A percentile compares a stretch with the other conserved stretches of the same genome.
Conservation (phyloP, 2,329 filamentous ascomycete species). For the Arthrobotrys conoides region DNA sequence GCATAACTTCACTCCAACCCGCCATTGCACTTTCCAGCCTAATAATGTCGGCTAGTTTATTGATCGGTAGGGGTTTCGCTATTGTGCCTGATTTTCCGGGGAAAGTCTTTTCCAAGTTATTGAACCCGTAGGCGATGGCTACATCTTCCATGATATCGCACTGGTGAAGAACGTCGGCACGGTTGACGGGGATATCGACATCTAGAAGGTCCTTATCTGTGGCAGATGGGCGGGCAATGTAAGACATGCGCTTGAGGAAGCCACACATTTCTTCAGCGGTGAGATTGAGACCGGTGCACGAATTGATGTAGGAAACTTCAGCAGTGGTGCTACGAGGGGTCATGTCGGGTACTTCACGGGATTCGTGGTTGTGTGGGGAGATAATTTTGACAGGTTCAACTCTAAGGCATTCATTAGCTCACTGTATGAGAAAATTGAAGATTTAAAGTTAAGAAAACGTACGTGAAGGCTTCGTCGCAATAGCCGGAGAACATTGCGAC, state of each 20-base stretch:
- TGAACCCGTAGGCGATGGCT: conserved; percentile 97
- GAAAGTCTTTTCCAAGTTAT: conserved; percentile 88
- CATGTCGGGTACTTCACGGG: conserved; percentile 84
- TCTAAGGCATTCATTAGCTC: conserved; percentile 63
- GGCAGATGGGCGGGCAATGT: conserved; percentile 81
- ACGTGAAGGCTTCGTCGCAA: conserved; percentile 86
- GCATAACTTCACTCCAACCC: conserved; percentile 96
- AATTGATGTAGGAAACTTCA: conserved; percentile 93
- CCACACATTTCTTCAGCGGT: conserved; percentile 81
- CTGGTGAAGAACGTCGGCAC: conserved; percentile 94
- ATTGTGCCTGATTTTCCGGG: conserved; percentile 88
- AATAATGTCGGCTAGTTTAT: conserved; percentile 94
- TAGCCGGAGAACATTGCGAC: conserved; percentile 98
- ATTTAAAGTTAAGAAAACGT: conserved; percentile 61
- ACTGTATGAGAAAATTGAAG: background rate
- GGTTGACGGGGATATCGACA: conserved; percentile 86
- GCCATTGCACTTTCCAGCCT: conserved; percentile 91
- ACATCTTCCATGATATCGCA: conserved; percentile 99
- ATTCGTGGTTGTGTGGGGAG: conserved; percentile 89
- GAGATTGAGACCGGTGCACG: conserved; percentile 86
- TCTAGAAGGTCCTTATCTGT: conserved; percentile 80
- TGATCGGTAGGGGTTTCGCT: conserved; percentile 87
- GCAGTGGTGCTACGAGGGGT: conserved; percentile 82
- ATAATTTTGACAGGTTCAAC: conserved; percentile 94
- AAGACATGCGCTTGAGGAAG: conserved; percentile 89